Evolutionary conservation across 805 yeast genomes (phyloP), one percentile per base, ranked within the genome.

Genomic region (Saccharomycopsis javanensis): DNA sequence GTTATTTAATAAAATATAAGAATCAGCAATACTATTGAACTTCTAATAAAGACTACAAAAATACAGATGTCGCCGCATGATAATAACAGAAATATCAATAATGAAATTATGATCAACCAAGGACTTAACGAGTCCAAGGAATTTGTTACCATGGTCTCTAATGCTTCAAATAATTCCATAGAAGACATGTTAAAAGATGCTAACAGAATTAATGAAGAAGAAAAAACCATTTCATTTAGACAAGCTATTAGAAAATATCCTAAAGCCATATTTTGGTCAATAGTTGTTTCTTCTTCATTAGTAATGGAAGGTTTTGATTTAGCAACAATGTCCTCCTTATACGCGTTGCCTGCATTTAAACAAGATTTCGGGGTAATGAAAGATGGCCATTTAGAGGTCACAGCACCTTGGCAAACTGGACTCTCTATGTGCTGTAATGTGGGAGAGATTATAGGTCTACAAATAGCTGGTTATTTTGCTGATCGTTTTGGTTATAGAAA

Each of bases 301-400:
- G 64, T 77, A 53, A 76, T 76, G 80, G 79, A 74, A 57, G 81
- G 81, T 31, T 77, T 75, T 66, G 81, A 77, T 62, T 67, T 71
- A 30, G 70, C 68, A 55, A 65, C 78, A 53, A 67, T 78, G 55
- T 62, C 66, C 35, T 68, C 77, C 3, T 73, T 78, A 64, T 78
- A 68, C 65, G 79, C 75, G 4, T 69, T 75, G 64, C 79, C 79
- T 2, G 71, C 75, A 20, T 78, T 78, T 60, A 67, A 66, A 38
- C 64, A 64, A 54, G 71, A 71, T 61, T 78, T 71, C 59, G 82
- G 82, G 28, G 63, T 62, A n/a, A 64, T 62, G 13, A 61, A 61
- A 11, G 61, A 58, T 1, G 70, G 67, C 10, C 56, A 50, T 20
- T 73, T 68, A 61, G 70, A 71, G 54, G 61, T 76, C 23, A 64